A percentile compares a stretch with the other conserved stretches of the same genome.
These are phyloP conservation scores for Suillus paluster DNA, from an alignment of 768 basidiomycete species.

Conservation along the genomic window DNA sequence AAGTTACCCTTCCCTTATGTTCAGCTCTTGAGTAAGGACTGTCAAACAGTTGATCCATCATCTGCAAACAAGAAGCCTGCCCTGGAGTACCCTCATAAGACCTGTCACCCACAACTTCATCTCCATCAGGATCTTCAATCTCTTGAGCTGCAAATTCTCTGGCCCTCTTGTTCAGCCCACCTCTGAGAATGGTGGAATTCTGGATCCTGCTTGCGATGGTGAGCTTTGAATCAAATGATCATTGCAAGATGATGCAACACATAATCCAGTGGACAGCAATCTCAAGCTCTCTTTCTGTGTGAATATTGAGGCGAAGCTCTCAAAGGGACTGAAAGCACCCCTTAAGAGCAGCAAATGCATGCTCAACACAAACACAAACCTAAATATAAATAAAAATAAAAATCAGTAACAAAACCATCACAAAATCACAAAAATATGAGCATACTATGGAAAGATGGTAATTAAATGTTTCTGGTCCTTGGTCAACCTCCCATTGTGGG, in stretches of 20 bases:
- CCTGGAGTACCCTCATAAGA: neutral
- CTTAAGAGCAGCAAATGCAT: constrained; percentile 9
- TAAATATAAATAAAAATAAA: neutral
- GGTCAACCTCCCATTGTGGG: neutral
- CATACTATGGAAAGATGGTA: constrained; percentile 1
- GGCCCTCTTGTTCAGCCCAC: neutral
- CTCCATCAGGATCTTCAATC: too few species aligned
- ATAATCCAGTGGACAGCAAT: constrained; percentile 6
- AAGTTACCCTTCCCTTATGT: too few species aligned
- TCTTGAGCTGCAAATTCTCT: too few species aligned
- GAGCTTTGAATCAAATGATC: constrained; percentile 3
- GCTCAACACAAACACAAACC: neutral
- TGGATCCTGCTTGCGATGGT: neutral
- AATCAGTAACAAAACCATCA: neutral
- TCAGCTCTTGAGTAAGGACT: too few species aligned
- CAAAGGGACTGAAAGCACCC: constrained; percentile 3
- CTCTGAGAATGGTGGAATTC: neutral
- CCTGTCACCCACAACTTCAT: too few species aligned
- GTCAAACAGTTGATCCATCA: too few species aligned
- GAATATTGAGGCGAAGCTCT: too few species aligned
- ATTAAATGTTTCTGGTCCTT: constrained; percentile 7
- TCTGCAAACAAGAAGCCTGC: too few species aligned
- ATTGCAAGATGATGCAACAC: constrained; percentile 10
- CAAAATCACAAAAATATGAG: neutral
- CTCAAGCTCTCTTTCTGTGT: too few species aligned